These are phyloP conservation scores for Asterochloris erici DNA, from an alignment of 139 green algal species.

Conservation along the genomic window DNA sequence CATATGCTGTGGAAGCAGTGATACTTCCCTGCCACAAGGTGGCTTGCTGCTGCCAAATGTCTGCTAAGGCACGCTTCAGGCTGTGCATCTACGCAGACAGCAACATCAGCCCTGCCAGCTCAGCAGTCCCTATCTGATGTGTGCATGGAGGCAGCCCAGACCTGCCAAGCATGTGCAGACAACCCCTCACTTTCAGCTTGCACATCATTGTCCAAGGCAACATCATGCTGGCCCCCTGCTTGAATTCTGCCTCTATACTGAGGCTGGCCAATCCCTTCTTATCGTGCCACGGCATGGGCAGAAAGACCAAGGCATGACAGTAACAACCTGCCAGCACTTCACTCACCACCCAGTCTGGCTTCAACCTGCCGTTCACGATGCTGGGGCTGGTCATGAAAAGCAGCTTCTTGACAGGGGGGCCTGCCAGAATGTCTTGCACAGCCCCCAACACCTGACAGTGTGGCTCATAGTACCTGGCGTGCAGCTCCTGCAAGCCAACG, in stretches of 20 bases:
- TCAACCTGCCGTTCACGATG: slow-evolving; percentile 39
- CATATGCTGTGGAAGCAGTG: too few species aligned
- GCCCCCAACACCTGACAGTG: slow-evolving; percentile 39
- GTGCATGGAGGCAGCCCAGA: too few species aligned
- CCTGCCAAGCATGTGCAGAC: too few species aligned
- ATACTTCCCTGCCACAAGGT: too few species aligned
- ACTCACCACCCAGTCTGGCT: slow-evolving; percentile 55
- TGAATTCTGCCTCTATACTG: too few species aligned
- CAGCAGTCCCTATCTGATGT: too few species aligned
- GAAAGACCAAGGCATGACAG: neutral
- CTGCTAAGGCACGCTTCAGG: too few species aligned
- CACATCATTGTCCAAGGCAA: too few species aligned
- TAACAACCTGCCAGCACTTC: neutral
- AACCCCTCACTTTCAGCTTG: too few species aligned
- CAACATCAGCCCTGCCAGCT: too few species aligned
- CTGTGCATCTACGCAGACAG: too few species aligned
- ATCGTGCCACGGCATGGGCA: neutral
- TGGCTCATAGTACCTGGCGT: slow-evolving; percentile 82
- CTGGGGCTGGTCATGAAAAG: slow-evolving; percentile 75
- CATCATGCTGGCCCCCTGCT: neutral
- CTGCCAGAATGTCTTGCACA: slow-evolving; percentile 49
- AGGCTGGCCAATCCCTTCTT: neutral
- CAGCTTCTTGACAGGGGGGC: slow-evolving; percentile 77
- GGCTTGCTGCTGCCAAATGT: too few species aligned
- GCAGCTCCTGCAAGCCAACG: slow-evolving; percentile 41